These are phyloP conservation scores for Neurospora sp. DNA, from an alignment of 495 filamentous ascomycete species.

Conservation along the genomic window DNA sequence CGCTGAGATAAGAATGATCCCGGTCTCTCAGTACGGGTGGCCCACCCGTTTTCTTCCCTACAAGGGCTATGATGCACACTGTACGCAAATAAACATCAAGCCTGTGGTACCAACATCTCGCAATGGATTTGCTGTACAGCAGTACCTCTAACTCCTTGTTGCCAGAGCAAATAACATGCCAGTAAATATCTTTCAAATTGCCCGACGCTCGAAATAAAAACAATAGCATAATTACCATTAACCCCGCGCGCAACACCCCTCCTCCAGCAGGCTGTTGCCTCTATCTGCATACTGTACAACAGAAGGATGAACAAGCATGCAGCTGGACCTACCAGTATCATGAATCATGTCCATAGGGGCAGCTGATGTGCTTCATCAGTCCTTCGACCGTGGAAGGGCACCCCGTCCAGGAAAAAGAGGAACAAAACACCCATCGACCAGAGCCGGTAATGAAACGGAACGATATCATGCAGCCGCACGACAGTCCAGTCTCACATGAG, in stretches of 20 bases:
- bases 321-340: neutral
- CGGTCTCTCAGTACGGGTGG: neutral
- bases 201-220: neutral
- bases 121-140: neutral
- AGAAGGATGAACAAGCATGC: slow-evolving; percentile 12
- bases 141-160: neutral
- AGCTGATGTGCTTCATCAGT: neutral
- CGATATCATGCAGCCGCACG: slow-evolving; percentile 1
- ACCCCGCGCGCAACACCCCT: neutral
- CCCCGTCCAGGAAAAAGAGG: neutral
- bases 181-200: neutral
- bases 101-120: neutral
- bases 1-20: neutral
- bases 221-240: neutral
- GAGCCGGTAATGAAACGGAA: slow-evolving; percentile 25
- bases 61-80: neutral
- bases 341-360: neutral
- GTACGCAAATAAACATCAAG: neutral
- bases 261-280: slow-evolving; percentile 22
- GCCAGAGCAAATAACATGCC: neutral
- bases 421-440: slow-evolving; percentile 13
- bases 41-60: neutral
- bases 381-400: neutral
- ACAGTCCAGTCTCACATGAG: neutral
- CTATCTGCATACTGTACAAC: slow-evolving; percentile 27